A percentile compares a stretch with the other conserved stretches of the same genome.
phyloP scores from a whole-genome alignment of 2,329 filamentous ascomycete species.

The Rhinocladiella similis region DNA sequence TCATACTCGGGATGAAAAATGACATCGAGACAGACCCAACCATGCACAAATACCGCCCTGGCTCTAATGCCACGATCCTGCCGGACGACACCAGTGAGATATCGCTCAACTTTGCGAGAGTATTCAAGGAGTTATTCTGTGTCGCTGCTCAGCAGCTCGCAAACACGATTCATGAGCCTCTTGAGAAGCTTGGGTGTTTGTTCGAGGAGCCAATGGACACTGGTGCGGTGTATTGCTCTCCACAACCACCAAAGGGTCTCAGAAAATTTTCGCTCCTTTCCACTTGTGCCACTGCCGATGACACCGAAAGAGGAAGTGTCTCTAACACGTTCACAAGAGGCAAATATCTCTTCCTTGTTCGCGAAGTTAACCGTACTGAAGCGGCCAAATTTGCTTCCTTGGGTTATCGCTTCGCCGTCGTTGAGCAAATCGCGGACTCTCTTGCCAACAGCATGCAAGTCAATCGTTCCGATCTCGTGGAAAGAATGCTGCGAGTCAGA shows the following conservation, averaged over 20 bases:
- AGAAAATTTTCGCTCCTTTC: conserved; percentile 29
- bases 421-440: conserved; percentile 66
- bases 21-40: conserved; percentile 61
- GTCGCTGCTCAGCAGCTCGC: conserved; percentile 75
- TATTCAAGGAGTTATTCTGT: conserved; percentile 83
- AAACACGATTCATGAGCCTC: conserved; percentile 60
- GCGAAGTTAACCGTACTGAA: conserved; percentile 60
- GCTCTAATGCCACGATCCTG: conserved; percentile 24
- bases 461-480: conserved; percentile 59
- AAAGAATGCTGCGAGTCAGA: conserved; percentile 65
- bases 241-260: not conserved
- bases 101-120: conserved; percentile 67
- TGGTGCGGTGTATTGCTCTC: conserved; percentile 38
- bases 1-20: conserved; percentile 70
- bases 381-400: conserved; percentile 64
- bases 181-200: conserved; percentile 66
- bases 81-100: conserved; percentile 22
- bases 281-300: conserved; percentile 38
- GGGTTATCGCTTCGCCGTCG: conserved; percentile 76
- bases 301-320: conserved; percentile 29
- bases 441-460: conserved; percentile 76
- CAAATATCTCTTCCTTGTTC: conserved; percentile 78
- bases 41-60: conserved; percentile 22
- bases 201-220: conserved; percentile 77
- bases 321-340: conserved; percentile 47